Evolutionary conservation across 2,329 filamentous ascomycete genomes (phyloP).

Genomic region (Nothomitra cinnamomea): DNA sequence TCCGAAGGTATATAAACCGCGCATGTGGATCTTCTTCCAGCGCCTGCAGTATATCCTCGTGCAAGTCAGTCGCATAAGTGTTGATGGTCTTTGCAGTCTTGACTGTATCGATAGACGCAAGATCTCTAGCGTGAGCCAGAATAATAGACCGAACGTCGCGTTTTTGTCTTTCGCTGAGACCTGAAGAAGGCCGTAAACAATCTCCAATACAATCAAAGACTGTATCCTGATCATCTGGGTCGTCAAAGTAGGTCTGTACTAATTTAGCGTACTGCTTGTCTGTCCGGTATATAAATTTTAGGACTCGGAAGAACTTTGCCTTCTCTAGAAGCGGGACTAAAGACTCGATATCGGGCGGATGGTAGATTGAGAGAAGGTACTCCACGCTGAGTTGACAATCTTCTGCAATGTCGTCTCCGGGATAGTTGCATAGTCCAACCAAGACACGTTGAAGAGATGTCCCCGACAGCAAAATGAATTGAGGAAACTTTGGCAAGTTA

Average conservation of each 20-base stretch:
- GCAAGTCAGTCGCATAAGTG: conserved; percentile 42
- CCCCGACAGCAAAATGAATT: conserved; percentile 82
- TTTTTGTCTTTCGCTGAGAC: conserved; percentile 50
- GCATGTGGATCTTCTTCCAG: conserved; percentile 42
- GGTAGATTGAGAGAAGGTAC: conserved; percentile 85
- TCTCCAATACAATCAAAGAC: conserved; percentile 68
- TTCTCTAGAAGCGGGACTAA: conserved; percentile 63
- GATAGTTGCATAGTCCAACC: conserved; percentile 68
- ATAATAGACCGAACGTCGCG: conserved; percentile 55
- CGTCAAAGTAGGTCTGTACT: conserved; percentile 69
- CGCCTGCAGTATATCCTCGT: conserved; percentile 46
- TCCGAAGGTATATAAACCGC: conserved; percentile 61
- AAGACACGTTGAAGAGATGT: conserved; percentile 70
- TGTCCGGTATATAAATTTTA: conserved; percentile 72
- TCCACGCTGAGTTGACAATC: conserved; percentile 96
- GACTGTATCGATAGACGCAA: conserved; percentile 50
- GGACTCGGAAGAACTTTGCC: conserved; percentile 74
- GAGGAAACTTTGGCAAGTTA: conserved; percentile 89
- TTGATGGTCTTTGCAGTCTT: conserved; percentile 50
- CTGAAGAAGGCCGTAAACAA: conserved; percentile 48
- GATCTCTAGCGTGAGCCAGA: conserved; percentile 42
- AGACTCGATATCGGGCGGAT: conserved; percentile 61
- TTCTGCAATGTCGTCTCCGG: conserved; percentile 62
- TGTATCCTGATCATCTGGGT: conserved; percentile 54
- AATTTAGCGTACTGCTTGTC: conserved; percentile 69